Base-by-base conservation (phyloP, 1,284 basidiomycete species). In the Porodaedalea pini region DNA sequence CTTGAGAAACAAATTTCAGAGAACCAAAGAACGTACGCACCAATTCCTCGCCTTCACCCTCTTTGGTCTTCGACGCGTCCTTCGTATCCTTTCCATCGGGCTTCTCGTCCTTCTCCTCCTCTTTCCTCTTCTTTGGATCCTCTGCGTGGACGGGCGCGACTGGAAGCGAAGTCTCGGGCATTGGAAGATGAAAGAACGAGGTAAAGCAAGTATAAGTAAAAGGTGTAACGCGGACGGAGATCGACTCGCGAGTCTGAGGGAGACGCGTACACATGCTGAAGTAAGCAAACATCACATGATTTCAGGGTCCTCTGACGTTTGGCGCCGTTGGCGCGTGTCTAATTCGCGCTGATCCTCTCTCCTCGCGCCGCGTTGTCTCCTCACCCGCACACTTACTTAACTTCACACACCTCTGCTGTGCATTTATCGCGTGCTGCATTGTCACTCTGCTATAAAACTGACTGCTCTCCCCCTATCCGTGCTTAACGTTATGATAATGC, bases 41-140 rank as follows among this genome's bases (percentile, higher is more conserved):
- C 71, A 96, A 75, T 65, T 96, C 94, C 65, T 93, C 87, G 51
- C 85, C 87, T 62, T 92, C 87, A 47, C 70, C 82, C 75, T 69
- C 65, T 34, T 70, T 67, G 41, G 63, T 66, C 66, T 82, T 85
- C 45, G 80, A 75, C 50, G 76, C 65, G 36, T 73, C 74, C 37
- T 77, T 72, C 58, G 79, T 76, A 63, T 80, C 75, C 45, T 79
- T 62, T 23, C 57, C 69, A 41, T 65, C 68, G 21, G 61, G 64
- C 63, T 70, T 69, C 58, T 61, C 65, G 49, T 66, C 66, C 23
- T 69, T 65, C 61, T 77, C 73, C 43, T 80, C 76, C 53, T 80
- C 75, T 62, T 85, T 79, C 71, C 85, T 85, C 74, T 86, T 85
- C 75, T 86, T 82, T 0, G 86, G 84, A 66, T 92, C 90, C 56